Evolutionary conservation across 139 green algal genomes (phyloP), one percentile per base, ranked within the genome.

Genomic region (Micromonas commoda): DNA sequence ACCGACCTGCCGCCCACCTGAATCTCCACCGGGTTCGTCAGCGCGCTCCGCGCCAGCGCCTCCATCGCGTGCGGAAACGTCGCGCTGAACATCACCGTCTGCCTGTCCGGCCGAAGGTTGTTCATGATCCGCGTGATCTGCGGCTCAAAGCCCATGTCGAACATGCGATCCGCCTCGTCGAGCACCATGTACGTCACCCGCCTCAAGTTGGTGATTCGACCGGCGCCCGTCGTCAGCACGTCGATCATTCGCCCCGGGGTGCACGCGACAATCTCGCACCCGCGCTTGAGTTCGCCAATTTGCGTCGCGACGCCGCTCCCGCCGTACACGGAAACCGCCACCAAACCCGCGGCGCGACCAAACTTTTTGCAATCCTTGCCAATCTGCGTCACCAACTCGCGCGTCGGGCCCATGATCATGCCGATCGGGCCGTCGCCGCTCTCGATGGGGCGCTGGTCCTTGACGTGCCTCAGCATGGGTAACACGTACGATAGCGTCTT

Each of bases 101-200:
- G 95, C 21, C 93, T 82, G 83, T 97, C 92, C 0, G 95, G 95
- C 19, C 95, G 89, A 26, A 95, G 92, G 82, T 95, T 94, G 35
- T 89, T 73, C 52, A 94, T 78, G 32, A 96, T 89, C 64, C 86
- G 81, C 70, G 80, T 90, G 84, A 96, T 94, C 83, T 96, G 90
- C 63, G 91, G 91, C 79, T 94, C 91, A 39, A 96, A 96, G 3
- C 91, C 91, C 95, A 99, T 97, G 90, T 99, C 95, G 82, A 99
- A 99, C 95, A 98, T 98, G 79, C 95, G 87, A 77, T 99, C 95
- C 0, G 95, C 95, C 86, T 99, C 95, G 73, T 99, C 95, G 82
- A 99, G 77, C 19, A 99, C 95, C 45, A 99, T 81, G 83, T 95
- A 98, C 0, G 94, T 98, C 29, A 99, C 94, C 2, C 95, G 86